Evolutionary conservation across 495 filamentous ascomycete species (phyloP), one percentile per base, ranked within the genome.

Genomic region (Tuber brumale): DNA sequence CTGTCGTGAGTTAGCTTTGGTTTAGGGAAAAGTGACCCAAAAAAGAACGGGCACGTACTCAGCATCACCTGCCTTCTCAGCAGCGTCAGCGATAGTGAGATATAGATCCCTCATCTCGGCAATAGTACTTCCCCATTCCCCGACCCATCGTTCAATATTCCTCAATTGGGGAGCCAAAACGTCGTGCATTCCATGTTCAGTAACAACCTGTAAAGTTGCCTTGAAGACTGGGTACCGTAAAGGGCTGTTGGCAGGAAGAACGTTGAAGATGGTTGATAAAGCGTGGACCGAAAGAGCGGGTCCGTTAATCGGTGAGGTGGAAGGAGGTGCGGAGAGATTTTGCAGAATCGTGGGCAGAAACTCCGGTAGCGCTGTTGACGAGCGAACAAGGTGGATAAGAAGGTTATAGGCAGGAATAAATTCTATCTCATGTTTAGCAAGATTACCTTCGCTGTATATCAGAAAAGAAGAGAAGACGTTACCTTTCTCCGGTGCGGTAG

Each of bases 221-320:
- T 94, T 86, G 82, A 98, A 91, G 77, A 98, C 92, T 80, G 97
- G 91, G 87, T 92, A 97, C 44, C 95, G 91, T 81, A 91, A 88
- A 16, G 92, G 91, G 83, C 93, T 92, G 76, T 88, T 86, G 69
- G 89, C 83, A 69, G 89, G 87, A 73, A 98, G 90, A 72, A 96
- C 92, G 87, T 99, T 99, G 92, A 97, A 99, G 85, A 99, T 89
- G 75, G 94, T 97, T 82, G 93, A 94, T 77, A 99, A 90, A 74
- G 94, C 91, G 76, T 91, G 92, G 79, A 97, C 91, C 73, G 93
- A 91, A 75, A 99, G 88, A 61, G 92, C 90, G 74, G 92, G 88
- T 76, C 95, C 94, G 84, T 97, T 93, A 81, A 88, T 85, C 46
- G 94, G 91, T 12, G 95, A 96, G 70, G 92, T 93, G 45, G 91